Conservation (phyloP, 805 yeast species). For the Saccharomycopsis sp. region DNA sequence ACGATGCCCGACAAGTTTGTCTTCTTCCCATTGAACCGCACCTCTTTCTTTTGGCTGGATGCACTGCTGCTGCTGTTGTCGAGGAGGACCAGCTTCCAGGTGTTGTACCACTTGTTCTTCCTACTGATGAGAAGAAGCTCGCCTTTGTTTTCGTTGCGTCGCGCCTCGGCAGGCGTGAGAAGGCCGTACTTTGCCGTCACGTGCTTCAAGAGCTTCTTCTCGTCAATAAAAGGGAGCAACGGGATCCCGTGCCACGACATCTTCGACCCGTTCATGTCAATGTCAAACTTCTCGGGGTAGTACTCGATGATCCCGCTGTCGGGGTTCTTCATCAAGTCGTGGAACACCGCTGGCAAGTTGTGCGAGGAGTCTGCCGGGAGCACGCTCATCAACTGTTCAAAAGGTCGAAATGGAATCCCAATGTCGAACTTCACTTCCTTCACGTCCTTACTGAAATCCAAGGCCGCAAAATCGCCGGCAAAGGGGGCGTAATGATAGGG, state of each 20-base stretch:
- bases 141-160: slow-evolving; percentile 60
- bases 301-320: slow-evolving; percentile 83
- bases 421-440: slow-evolving; percentile 45
- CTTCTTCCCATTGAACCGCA: slow-evolving; percentile 21
- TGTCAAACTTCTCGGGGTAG: slow-evolving; percentile 78
- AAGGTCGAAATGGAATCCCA: slow-evolving; percentile 83
- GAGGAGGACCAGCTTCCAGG: slow-evolving; percentile 27
- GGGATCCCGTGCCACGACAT: slow-evolving; percentile 96
- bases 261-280: slow-evolving; percentile 93
- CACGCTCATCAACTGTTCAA: slow-evolving; percentile 90
- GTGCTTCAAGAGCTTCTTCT: slow-evolving; percentile 54
- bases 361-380: slow-evolving; percentile 91
- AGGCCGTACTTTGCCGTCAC: slow-evolving; percentile 56
- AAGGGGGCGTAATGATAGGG: slow-evolving; percentile 98
- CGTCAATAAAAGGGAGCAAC: slow-evolving; percentile 83
- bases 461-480: slow-evolving; percentile 71
- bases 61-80: slow-evolving; percentile 27
- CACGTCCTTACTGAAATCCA: slow-evolving; percentile 35
- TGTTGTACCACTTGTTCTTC: slow-evolving; percentile 37
- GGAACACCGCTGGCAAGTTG: slow-evolving; percentile 70
- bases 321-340: slow-evolving; percentile 71
- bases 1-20: slow-evolving; percentile 30
- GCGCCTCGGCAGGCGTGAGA: slow-evolving; percentile 57
- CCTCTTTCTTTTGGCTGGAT: not conserved
- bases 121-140: slow-evolving; percentile 65